phyloP scores from a whole-genome alignment of 805 yeast species.

The Vanderwaltozyma verrucispora region DNA sequence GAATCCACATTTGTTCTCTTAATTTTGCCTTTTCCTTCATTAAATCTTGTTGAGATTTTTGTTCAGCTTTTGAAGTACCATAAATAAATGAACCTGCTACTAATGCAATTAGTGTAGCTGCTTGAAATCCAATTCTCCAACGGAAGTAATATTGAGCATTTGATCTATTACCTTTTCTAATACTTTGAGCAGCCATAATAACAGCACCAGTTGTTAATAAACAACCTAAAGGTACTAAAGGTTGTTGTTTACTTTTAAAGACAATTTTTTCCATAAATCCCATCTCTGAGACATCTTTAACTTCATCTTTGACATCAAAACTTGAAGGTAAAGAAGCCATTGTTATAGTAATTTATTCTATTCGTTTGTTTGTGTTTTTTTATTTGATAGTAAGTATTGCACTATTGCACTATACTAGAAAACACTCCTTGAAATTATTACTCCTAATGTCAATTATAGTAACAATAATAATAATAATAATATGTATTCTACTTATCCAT shows the following conservation, averaged over 20 bases:
- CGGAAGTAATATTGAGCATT: conserved; percentile 82
- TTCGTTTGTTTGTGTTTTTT: too few species aligned
- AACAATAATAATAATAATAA: too few species aligned
- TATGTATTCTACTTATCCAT: too few species aligned
- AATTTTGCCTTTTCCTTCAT: conserved; percentile 69
- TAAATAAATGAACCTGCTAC: conserved; percentile 68
- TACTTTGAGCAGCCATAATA: conserved; percentile 62
- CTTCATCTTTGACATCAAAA: conserved; percentile 6
- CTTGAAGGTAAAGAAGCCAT: conserved; percentile 27
- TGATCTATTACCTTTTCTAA: conserved; percentile 58
- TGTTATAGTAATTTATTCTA: neutral
- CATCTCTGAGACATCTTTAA: conserved; percentile 2
- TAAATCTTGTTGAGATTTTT: conserved; percentile 49
- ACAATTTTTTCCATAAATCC: conserved; percentile 7
- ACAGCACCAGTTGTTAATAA: conserved; percentile 75
- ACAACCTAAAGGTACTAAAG: conserved; percentile 78
- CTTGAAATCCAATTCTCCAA: conserved; percentile 84
- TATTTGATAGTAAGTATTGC: too few species aligned
- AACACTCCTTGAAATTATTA: too few species aligned
- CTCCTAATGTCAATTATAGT: too few species aligned
- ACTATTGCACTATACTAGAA: too few species aligned
- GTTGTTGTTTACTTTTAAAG: conserved; percentile 57
- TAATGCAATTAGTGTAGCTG: conserved; percentile 70
- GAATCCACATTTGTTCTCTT: conserved; percentile 83
- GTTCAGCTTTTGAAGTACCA: conserved; percentile 41